Conservation (phyloP, 148 eudicot genomes). For the Chenopodium suecicum region DNA sequence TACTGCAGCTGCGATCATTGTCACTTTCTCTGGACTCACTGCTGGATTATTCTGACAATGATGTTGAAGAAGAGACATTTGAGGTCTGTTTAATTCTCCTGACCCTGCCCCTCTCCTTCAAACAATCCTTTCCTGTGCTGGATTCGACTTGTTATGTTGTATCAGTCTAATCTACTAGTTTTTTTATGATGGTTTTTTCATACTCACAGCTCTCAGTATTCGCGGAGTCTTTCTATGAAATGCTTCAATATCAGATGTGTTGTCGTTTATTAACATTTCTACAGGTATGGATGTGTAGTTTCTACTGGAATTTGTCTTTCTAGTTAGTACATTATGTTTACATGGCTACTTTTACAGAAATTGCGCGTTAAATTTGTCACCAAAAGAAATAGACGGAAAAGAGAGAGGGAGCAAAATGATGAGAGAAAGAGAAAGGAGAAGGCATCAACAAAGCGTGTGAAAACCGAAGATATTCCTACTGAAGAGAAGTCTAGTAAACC, state of each 20-base stretch:
- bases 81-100: slow-evolving; percentile 51
- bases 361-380: slow-evolving; percentile 62
- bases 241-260: slow-evolving; percentile 96
- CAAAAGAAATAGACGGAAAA: slow-evolving; percentile 73
- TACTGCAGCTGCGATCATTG: slow-evolving; percentile 71
- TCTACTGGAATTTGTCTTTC: neutral
- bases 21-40: slow-evolving; percentile 93
- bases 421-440: slow-evolving; percentile 45
- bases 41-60: slow-evolving; percentile 80
- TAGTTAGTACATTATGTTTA: neutral
- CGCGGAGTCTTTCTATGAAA: slow-evolving; percentile 93
- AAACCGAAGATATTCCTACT: slow-evolving; percentile 38
- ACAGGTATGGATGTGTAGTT: slow-evolving; percentile 49
- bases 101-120: neutral
- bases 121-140: neutral
- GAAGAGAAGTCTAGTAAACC: slow-evolving; percentile 44
- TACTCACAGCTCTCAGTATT: slow-evolving; percentile 71
- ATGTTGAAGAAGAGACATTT: slow-evolving; percentile 83
- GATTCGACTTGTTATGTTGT: neutral
- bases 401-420: slow-evolving; percentile 63
- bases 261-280: slow-evolving; percentile 68
- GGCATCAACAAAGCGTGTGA: slow-evolving; percentile 56
- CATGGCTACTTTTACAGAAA: slow-evolving; percentile 42
- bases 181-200: neutral
- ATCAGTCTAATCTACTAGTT: neutral